Evolutionary conservation across 495 filamentous ascomycete genomes (phyloP).

Genomic region (Ramalina intermedia): DNA sequence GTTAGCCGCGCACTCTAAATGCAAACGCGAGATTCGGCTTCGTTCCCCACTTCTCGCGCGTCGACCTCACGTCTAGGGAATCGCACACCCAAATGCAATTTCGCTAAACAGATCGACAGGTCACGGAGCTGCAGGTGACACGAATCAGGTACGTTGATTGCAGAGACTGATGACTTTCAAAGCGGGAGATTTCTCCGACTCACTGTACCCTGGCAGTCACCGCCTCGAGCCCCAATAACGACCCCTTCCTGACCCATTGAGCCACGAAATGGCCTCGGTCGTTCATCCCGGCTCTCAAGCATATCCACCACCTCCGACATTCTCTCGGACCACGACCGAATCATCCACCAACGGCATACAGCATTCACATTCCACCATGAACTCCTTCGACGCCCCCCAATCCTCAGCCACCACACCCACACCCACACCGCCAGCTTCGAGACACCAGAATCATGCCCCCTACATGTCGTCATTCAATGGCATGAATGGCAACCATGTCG

Average conservation of each 20-base stretch:
- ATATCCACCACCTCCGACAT: constrained; percentile 28
- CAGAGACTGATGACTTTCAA: too few species aligned
- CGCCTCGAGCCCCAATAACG: too few species aligned
- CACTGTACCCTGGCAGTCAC: too few species aligned
- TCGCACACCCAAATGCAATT: neutral
- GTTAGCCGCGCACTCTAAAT: neutral
- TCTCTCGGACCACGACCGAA: constrained; percentile 29
- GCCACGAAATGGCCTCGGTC: constrained; percentile 23
- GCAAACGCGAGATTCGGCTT: neutral
- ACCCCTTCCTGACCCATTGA: constrained; percentile 2
- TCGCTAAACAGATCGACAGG: neutral
- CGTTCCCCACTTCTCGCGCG: neutral
- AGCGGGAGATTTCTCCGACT: too few species aligned
- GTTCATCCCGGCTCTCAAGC: constrained; percentile 25
- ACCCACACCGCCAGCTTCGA: constrained; percentile 35
- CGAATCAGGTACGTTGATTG: too few species aligned
- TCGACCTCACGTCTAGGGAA: neutral
- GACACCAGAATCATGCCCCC: constrained; percentile 30
- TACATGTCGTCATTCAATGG: constrained; percentile 32
- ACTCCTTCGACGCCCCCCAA: constrained; percentile 36
- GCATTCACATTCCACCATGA: constrained; percentile 31
- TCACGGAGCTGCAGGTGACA: too few species aligned
- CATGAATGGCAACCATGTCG: constrained; percentile 20
- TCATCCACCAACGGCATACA: constrained; percentile 26
- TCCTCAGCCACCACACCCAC: constrained; percentile 39